Evolutionary conservation across 192 early-diverging fungal species (phyloP), one percentile per base, ranked within the genome.

Genomic region (Lobosporangium transversale): DNA sequence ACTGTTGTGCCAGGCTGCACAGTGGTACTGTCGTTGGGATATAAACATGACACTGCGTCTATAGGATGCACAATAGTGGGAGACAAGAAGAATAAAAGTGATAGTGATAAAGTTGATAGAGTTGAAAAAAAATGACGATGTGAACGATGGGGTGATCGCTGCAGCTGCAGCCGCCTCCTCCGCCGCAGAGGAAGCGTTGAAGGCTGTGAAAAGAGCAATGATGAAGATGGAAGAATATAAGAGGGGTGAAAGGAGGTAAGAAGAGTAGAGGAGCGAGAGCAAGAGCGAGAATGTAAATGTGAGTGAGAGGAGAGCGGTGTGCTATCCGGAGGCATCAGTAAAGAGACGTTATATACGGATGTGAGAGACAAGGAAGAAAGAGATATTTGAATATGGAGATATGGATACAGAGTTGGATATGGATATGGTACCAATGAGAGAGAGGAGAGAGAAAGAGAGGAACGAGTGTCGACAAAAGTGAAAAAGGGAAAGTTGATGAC

Each of bases 21-120:
- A 12, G 54, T 31, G 47, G 43, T 62, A 20, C 3, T 21, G 14
- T 35, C 2, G 18, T 21, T 5, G 2, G 59, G 66, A 9, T 21
- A 58, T 14, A 51, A 11, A 42, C 65, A 78, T 44, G 58, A 51
- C 9, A 78, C 14, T 7, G 74, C 64, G 23, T 29, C 30, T 0
- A 33, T 23, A 32, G 20, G 66, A 58, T 26, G 45, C 48, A 42
- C 29, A 56, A 29, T n/a, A 17, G 27, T 44, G 44, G 24, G n/a
- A 1, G 58, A 58, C 31, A 32, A 32, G 10, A 54, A 64, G 52
- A 70, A 42, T 11, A 70, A 31, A 30, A 63, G 29, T n/a, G n/a
- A n/a, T 35, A 61, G 9, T 17, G 45, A 51, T 8, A 70, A 17
- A n/a, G 33, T 3, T 17, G 45, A 51, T 8, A 70, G 23, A n/a